Percentiles rank a stretch among this genome's conserved stretches.
Conservation (phyloP, 2,329 filamentous ascomycete genomes). For the Pestalotiopsis sp. region DNA sequence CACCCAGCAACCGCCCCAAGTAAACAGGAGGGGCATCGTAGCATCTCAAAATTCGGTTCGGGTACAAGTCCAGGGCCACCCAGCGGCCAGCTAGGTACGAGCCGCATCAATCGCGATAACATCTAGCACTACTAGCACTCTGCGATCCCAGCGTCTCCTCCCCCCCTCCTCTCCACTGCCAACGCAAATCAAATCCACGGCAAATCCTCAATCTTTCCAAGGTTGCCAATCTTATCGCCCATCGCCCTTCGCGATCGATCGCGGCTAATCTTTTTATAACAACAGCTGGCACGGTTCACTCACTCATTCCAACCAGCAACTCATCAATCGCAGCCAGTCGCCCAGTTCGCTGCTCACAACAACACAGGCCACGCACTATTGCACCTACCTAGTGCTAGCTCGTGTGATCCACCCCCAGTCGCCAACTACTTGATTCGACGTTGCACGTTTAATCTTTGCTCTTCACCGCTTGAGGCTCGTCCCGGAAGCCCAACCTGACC, state of each 20-base stretch:
- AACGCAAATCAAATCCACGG: background rate
- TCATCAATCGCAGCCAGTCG: too few relatives aligned
- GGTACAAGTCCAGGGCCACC: background rate
- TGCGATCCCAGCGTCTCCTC: conserved; percentile 3
- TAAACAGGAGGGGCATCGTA: conserved; percentile 14
- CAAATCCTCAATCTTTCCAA: background rate
- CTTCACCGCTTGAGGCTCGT: background rate
- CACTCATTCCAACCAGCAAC: background rate
- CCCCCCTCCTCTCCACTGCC: background rate
- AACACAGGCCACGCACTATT: background rate
- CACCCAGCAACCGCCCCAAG: conserved; percentile 6
- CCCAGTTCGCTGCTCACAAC: background rate
- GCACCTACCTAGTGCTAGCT: background rate
- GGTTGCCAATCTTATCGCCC: background rate
- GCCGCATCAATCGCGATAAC: background rate
- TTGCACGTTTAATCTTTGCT: background rate
- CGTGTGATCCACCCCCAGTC: background rate
- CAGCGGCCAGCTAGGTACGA: background rate
- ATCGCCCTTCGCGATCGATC: background rate
- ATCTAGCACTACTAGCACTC: background rate
- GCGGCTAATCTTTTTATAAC: background rate
- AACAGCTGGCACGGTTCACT: background rate
- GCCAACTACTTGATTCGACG: background rate
- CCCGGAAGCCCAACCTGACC: background rate
- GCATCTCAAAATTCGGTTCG: background rate